These are phyloP conservation scores for Phyllostachys edulis DNA, from an alignment of 176 grass and related monocot genomes.

Conservation along the genomic window DNA sequence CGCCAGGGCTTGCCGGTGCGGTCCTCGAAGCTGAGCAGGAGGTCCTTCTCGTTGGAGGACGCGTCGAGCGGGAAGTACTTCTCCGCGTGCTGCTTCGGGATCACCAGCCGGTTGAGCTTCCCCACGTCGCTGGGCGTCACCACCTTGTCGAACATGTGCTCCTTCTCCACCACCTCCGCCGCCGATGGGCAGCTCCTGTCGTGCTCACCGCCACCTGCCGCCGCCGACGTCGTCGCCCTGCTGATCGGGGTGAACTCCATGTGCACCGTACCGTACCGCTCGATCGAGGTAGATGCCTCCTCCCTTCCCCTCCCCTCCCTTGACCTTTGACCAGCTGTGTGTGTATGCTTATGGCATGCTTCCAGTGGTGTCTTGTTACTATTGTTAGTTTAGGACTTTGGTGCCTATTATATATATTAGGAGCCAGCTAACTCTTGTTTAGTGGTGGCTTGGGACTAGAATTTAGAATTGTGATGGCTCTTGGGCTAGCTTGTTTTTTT, in stretches of 20 bases:
- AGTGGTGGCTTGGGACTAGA: conserved; percentile 12
- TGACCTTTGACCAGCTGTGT: conserved; percentile 33
- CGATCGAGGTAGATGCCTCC: neutral
- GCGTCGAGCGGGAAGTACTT: conserved; percentile 88
- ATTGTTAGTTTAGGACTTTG: conserved; percentile 35
- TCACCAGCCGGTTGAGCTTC: conserved; percentile 96
- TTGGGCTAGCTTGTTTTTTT: neutral
- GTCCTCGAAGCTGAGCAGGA: conserved; percentile 91
- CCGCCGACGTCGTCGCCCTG: conserved; percentile 18
- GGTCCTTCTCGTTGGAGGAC: conserved; percentile 72
- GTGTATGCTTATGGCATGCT: conserved; percentile 5
- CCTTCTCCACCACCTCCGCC: conserved; percentile 57
- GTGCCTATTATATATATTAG: conserved; percentile 33
- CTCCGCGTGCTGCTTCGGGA: conserved; percentile 99
- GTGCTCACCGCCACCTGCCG: neutral
- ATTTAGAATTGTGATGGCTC: conserved; percentile 39
- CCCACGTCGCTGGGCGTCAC: conserved; percentile 98
- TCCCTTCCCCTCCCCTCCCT: neutral
- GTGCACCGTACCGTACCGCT: neutral
- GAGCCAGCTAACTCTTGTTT: neutral
- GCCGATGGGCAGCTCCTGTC: neutral
- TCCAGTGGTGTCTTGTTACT: conserved; percentile 6
- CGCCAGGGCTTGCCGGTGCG: conserved; percentile 88
- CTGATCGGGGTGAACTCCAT: conserved; percentile 46
- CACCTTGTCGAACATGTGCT: conserved; percentile 99